phyloP scores from a whole-genome alignment of 169 alveolate species.

The Eimeria necatrix region DNA sequence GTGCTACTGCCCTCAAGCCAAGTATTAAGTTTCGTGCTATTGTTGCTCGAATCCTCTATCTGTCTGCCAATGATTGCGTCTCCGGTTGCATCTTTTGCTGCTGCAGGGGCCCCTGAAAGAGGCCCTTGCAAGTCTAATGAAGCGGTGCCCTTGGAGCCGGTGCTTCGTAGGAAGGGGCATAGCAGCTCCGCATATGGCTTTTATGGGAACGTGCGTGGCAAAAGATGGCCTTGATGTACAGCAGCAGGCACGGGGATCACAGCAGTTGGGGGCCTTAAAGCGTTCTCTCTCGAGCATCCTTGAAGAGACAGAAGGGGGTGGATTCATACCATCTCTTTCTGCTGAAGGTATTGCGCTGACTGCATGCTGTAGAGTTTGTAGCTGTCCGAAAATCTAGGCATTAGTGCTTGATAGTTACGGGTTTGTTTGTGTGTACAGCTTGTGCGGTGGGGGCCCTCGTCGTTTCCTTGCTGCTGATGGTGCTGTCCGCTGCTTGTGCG shows the following conservation, averaged over 20 bases:
- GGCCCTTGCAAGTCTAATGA: background rate
- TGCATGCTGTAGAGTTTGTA: background rate
- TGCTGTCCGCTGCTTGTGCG: background rate
- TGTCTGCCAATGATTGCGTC: background rate
- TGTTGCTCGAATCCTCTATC: background rate
- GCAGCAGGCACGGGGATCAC: background rate
- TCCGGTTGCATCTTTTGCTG: slow-evolving; percentile 22
- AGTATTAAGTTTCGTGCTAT: background rate
- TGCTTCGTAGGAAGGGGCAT: slow-evolving; percentile 13
- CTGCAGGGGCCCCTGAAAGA: slow-evolving; percentile 50
- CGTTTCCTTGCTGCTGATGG: background rate
- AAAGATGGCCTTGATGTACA: background rate
- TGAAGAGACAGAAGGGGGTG: background rate
- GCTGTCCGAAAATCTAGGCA: background rate
- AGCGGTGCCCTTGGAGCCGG: background rate
- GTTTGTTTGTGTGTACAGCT: background rate
- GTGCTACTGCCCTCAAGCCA: background rate
- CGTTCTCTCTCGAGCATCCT: background rate
- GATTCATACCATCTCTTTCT: background rate
- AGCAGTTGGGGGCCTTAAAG: background rate
- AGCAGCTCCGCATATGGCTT: slow-evolving; percentile 37
- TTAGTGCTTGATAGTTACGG: background rate
- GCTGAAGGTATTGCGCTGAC: background rate
- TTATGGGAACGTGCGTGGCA: background rate
- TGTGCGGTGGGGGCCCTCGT: slow-evolving; percentile 41